phyloP scores from a whole-genome alignment of 768 basidiomycete genomes.

The Pulveroboletus sp. region DNA sequence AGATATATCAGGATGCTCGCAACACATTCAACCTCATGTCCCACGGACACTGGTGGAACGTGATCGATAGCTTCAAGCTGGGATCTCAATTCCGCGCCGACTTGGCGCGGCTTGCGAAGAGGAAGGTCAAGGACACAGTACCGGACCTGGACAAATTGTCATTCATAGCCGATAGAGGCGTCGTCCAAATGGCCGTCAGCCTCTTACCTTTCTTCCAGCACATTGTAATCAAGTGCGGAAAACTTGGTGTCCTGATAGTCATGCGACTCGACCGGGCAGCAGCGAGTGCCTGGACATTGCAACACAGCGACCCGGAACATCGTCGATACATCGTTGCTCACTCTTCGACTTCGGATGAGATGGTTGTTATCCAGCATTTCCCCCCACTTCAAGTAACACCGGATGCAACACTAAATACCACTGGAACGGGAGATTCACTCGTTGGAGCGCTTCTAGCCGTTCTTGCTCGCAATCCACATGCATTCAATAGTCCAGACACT shows the following conservation, averaged over 20 bases:
- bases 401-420: constrained; percentile 58
- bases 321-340: constrained; percentile 50
- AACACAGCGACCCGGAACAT: constrained; percentile 40
- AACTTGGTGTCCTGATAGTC: constrained; percentile 57
- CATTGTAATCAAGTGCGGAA: constrained; percentile 82
- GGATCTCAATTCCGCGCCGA: constrained; percentile 62
- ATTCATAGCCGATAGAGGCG: constrained; percentile 65
- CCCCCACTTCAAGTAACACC: constrained; percentile 46
- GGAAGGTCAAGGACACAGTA: constrained; percentile 39
- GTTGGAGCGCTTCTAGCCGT: constrained; percentile 79
- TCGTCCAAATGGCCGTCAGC: constrained; percentile 76
- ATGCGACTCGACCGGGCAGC: constrained; percentile 49
- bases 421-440: constrained; percentile 90
- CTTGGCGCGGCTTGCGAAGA: constrained; percentile 56
- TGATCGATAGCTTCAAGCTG: constrained; percentile 61
- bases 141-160: constrained; percentile 43
- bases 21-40: constrained; percentile 49
- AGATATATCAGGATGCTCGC: constrained; percentile 50
- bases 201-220: constrained; percentile 83
- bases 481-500: constrained; percentile 43
- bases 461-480: constrained; percentile 41
- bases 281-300: constrained; percentile 46
- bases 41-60: constrained; percentile 59
- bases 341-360: constrained; percentile 41
- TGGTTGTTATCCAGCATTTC: constrained; percentile 70